These are phyloP conservation scores for Populus tremula DNA, from an alignment of 345 rosid species.

Conservation along the genomic window DNA sequence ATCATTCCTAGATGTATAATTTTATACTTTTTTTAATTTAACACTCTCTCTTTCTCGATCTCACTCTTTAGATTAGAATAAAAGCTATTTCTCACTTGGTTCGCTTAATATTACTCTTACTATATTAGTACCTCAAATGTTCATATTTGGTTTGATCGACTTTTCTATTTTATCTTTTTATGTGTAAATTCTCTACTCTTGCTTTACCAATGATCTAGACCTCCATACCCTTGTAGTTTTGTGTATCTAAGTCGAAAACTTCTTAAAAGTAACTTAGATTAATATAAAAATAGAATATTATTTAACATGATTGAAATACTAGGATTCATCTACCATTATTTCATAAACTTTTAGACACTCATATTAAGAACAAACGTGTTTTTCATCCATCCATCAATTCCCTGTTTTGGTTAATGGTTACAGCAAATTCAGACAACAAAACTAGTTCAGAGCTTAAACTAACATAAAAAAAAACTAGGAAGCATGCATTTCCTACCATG, in stretches of 20 bases:
- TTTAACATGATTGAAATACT: too few relatives aligned
- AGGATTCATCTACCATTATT: too few relatives aligned
- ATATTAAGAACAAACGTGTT: background rate
- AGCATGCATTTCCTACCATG: background rate
- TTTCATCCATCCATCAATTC: background rate
- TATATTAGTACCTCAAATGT: too few relatives aligned
- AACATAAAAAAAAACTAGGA: background rate
- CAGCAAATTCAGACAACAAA: background rate
- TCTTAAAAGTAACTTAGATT: too few relatives aligned
- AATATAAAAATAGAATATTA: too few relatives aligned
- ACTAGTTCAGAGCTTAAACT: background rate
- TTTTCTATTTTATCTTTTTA: too few relatives aligned
- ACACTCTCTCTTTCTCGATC: background rate
- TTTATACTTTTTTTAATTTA: too few relatives aligned
- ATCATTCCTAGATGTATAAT: too few relatives aligned
- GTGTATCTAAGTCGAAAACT: too few relatives aligned
- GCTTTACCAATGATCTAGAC: background rate
- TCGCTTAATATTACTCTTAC: background rate
- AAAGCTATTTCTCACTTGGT: background rate
- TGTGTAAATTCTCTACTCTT: background rate
- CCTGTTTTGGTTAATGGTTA: background rate
- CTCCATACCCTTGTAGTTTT: background rate
- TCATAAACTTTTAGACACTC: background rate
- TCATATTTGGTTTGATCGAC: background rate
- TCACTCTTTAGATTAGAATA: background rate